phyloP scores from a whole-genome alignment of 1,284 basidiomycete genomes.

The Trametes hirsuta region DNA sequence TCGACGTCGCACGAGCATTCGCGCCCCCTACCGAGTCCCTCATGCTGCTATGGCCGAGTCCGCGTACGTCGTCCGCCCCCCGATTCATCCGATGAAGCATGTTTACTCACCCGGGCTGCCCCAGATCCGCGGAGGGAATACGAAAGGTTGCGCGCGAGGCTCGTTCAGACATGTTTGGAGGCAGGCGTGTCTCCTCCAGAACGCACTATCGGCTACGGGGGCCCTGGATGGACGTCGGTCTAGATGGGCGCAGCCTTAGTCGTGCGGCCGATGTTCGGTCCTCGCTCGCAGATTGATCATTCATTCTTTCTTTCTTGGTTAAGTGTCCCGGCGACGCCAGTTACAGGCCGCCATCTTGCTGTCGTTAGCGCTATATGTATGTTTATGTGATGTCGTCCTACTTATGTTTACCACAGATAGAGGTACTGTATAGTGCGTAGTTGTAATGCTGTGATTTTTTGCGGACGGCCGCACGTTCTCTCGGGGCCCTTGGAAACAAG shows the following conservation, averaged over 20 bases:
- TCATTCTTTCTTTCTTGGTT: neutral
- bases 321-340: neutral
- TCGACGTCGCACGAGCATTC: slow-evolving; percentile 65
- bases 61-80: slow-evolving; percentile 41
- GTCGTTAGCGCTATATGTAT: neutral
- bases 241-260: neutral
- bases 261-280: too few relatives aligned
- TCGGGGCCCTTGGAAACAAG: too few relatives aligned
- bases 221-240: neutral
- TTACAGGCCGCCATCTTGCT: neutral
- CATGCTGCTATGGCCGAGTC: slow-evolving; percentile 66
- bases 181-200: slow-evolving; percentile 11
- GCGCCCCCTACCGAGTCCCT: slow-evolving; percentile 65
- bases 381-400: neutral
- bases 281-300: neutral
- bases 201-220: neutral
- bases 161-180: slow-evolving; percentile 4
- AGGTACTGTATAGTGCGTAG: too few relatives aligned
- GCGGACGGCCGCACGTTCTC: too few relatives aligned
- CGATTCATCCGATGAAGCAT: neutral
- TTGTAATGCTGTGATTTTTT: too few relatives aligned
- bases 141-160: slow-evolving; percentile 1
- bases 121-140: slow-evolving; percentile 5
- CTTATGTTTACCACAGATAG: too few relatives aligned
- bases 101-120: neutral